Evolutionary conservation across 2,329 filamentous ascomycete genomes (phyloP).

Genomic region (Monilinia laxa): DNA sequence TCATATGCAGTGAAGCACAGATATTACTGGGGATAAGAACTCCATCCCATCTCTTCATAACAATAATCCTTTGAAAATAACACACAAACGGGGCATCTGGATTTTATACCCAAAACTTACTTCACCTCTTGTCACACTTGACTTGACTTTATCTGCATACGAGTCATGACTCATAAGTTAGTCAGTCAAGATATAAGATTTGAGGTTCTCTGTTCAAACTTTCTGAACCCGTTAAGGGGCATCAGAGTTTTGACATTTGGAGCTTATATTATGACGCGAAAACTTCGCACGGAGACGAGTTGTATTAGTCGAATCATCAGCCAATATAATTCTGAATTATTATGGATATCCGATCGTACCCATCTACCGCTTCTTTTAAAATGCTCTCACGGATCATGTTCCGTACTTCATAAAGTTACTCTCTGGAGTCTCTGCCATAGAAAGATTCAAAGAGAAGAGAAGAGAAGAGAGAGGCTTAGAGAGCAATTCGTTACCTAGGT

Average conservation of each 20-base stretch:
- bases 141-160: neutral
- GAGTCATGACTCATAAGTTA: neutral
- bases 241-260: neutral
- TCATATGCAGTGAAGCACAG: neutral
- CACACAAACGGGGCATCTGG: neutral
- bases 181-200: too few species aligned
- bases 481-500: neutral
- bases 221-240: neutral
- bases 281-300: neutral
- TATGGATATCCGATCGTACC: neutral
- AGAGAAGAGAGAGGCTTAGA: neutral
- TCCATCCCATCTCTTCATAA: slow-evolving; percentile 2
- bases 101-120: neutral
- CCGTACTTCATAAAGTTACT: neutral
- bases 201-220: too few species aligned
- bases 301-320: neutral
- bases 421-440: neutral
- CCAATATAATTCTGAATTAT: neutral
- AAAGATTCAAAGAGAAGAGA: neutral
- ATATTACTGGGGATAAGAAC: neutral
- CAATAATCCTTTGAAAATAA: neutral
- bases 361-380: slow-evolving; percentile 5
- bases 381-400: neutral
- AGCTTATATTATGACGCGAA: slow-evolving; percentile 4
- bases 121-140: neutral